Evolutionary conservation across 805 yeast species (phyloP).

Genomic region (Saturnispora diversa): DNA sequence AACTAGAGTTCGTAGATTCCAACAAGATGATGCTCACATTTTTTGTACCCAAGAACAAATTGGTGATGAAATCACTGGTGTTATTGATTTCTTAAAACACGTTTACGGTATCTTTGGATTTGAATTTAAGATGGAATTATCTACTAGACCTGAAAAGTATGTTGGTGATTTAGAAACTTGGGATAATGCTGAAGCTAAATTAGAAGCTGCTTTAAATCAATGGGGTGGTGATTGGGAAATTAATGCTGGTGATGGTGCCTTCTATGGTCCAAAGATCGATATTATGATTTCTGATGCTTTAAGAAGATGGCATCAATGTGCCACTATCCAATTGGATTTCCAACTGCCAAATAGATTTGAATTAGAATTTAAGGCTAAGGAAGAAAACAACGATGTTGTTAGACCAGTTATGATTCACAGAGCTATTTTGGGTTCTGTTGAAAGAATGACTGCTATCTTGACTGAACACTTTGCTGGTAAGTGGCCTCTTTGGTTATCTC

Average conservation of each 20-base stretch:
- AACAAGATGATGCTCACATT: conserved; percentile 98
- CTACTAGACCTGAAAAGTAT: conserved; percentile 94
- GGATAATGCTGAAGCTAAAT: conserved; percentile 82
- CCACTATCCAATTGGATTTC: conserved; percentile 97
- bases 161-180: conserved; percentile 93
- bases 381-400: conserved; percentile 46
- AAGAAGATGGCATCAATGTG: conserved; percentile 97
- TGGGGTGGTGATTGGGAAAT: conserved; percentile 92
- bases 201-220: conserved; percentile 71
- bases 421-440: conserved; percentile 96
- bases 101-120: conserved; percentile 91
- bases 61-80: conserved; percentile 71
- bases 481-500: conserved; percentile 99
- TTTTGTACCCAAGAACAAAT: conserved; percentile 93
- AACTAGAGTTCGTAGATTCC: conserved; percentile 97
- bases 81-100: conserved; percentile 77
- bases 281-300: conserved; percentile 91
- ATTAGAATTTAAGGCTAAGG: conserved; percentile 74
- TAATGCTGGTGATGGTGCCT: conserved; percentile 96
- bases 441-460: conserved; percentile 97
- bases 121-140: conserved; percentile 92
- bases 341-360: conserved; percentile 94
- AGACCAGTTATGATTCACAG: conserved; percentile 99
- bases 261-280: conserved; percentile 94
- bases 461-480: conserved; percentile 98